Conservation (phyloP, 2,329 filamentous ascomycete species). For the Exophiala sideris region DNA sequence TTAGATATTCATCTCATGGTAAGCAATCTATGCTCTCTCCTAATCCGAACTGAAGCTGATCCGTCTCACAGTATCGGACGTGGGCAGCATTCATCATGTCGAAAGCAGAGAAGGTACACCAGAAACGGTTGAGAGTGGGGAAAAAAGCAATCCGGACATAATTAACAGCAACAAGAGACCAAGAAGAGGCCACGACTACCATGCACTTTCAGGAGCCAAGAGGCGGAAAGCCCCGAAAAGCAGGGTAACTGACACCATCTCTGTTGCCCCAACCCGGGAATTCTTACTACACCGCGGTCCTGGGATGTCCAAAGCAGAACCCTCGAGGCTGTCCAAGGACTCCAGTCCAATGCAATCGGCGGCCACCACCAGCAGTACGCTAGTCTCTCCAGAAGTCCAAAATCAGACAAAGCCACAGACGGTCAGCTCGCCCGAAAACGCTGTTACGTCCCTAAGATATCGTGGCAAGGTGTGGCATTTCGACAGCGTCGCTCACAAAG, state of each 20-base stretch:
- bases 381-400: too few species aligned
- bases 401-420: not conserved
- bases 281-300: too few species aligned
- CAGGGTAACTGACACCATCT: not conserved
- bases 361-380: not conserved
- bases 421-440: conserved; percentile 1
- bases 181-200: not conserved
- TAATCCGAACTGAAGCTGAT: not conserved
- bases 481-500: conserved; percentile 14
- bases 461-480: conserved; percentile 14
- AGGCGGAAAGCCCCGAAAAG: not conserved
- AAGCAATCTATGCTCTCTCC: not conserved
- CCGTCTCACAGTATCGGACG: conserved; percentile 4
- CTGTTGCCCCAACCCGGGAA: not conserved
- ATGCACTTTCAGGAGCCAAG: not conserved
- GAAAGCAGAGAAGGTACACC: not conserved
- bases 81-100: conserved; percentile 5
- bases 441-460: conserved; percentile 8
- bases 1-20: not conserved
- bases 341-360: too few species aligned
- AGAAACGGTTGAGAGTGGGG: too few species aligned
- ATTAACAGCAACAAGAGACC: conserved; percentile 3
- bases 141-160: not conserved
- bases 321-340: too few species aligned
- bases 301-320: too few species aligned